A percentile compares a stretch with the other conserved stretches of the same genome.
Evolutionary conservation across 1,284 basidiomycete species (phyloP).

Genomic region (Phaffia rhodozyma): DNA sequence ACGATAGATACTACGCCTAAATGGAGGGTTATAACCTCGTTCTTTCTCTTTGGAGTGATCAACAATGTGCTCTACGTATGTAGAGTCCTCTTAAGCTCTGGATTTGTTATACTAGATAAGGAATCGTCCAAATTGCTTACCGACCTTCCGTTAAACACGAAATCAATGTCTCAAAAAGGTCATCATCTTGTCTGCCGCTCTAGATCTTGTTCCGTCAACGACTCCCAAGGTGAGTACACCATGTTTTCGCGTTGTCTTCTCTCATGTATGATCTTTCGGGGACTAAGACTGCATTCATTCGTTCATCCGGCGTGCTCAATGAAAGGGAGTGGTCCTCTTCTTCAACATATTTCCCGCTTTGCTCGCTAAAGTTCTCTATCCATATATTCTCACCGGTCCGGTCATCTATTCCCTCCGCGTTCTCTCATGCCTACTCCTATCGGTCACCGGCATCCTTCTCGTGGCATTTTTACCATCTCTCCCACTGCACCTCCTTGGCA

Average conservation of each 20-base stretch:
- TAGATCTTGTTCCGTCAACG: conserved; percentile 80
- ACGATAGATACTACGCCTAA: too few relatives aligned
- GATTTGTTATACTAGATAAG: not conserved
- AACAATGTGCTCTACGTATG: conserved; percentile 42
- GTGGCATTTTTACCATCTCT: conserved; percentile 65
- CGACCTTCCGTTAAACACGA: not conserved
- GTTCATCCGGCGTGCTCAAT: too few relatives aligned
- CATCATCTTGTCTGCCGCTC: conserved; percentile 86
- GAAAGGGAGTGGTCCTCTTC: conserved; percentile 73
- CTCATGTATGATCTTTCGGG: too few relatives aligned
- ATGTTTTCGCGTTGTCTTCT: conserved; percentile 19
- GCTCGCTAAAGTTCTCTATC: conserved; percentile 80
- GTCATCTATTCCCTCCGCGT: conserved; percentile 66
- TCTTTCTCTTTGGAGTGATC: conserved; percentile 50
- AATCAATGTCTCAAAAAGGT: conserved; percentile 58
- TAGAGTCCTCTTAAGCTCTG: not conserved
- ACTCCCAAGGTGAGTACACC: conserved; percentile 49
- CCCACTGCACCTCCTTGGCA: conserved; percentile 65
- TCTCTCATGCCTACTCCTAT: conserved; percentile 59
- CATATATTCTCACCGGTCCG: conserved; percentile 69
- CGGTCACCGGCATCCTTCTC: conserved; percentile 70
- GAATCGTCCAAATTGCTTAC: not conserved
- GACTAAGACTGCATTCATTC: too few relatives aligned
- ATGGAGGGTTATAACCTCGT: conserved; percentile 39
- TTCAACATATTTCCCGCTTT: conserved; percentile 77